These are phyloP conservation scores for Fusarium coffeatum DNA, from an alignment of 2,329 filamentous ascomycete genomes.

Conservation along the genomic window DNA sequence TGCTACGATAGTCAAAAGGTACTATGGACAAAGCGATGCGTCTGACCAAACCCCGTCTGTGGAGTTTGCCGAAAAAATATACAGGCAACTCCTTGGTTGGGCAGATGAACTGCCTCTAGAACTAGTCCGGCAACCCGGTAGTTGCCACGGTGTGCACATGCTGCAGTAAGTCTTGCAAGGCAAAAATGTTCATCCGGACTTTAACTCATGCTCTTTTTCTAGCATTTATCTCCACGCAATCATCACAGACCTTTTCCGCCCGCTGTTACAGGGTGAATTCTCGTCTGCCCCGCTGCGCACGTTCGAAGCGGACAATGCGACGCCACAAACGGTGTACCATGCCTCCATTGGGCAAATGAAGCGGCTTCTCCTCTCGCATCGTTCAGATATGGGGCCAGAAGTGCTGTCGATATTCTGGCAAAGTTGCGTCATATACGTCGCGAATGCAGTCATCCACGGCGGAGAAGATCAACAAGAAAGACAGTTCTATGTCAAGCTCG, in stretches of 20 bases:
- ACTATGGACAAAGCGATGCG: rapidly evolving
- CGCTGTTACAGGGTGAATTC: not conserved
- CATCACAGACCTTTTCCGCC: not conserved
- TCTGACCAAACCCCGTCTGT: no score
- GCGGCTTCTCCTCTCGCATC: not conserved
- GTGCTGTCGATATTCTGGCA: not conserved
- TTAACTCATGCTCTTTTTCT: not conserved
- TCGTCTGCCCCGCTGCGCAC: not conserved
- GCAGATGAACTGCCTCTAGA: not conserved
- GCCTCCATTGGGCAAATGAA: not conserved
- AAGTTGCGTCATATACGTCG: not conserved
- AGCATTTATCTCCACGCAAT: not conserved
- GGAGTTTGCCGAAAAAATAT: not conserved
- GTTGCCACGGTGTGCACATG: not conserved
- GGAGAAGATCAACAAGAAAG: not conserved
- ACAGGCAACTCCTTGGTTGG: not conserved
- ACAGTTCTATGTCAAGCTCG: not conserved
- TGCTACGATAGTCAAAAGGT: rapidly evolving
- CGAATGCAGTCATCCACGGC: not conserved
- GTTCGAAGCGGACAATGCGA: not conserved
- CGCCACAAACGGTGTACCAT: not conserved
- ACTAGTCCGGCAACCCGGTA: not conserved
- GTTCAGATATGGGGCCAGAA: not conserved
- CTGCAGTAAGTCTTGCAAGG: not conserved
- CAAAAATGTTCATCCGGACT: rapidly evolving